Evolutionary conservation across 108 stramenopile genomes (phyloP), one percentile per base, ranked within the genome.

Genomic region (Poteriospumella lacustris): DNA sequence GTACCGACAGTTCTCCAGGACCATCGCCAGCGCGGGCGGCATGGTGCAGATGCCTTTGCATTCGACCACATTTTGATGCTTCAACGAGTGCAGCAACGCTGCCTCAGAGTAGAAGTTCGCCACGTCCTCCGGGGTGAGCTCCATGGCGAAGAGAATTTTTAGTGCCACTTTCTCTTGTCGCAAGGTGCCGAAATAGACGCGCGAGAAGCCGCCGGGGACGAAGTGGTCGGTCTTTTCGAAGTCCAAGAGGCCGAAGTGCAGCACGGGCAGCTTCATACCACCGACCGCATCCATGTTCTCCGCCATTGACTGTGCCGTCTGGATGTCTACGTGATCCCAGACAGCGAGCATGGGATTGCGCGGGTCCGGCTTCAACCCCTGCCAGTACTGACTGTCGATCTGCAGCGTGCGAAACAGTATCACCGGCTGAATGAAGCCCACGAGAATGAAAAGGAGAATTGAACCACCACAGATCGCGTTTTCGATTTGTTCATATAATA

Each of bases 141-240:
- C 80, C 75, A 81, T 77, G 43, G 72, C 58, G 47, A 81, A 81
- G 40, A 81, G 67, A 43, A 81, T 75, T 58, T 81, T 81, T 1
- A 76, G 41, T 2, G 80, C 80, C 5, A 81, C 76, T 28, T 76
- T 44, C 3, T 81, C 42, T 34, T 42, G 9, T 15, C 24, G 3
- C 26, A 42, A 19, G 36, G 12, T 3, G 9, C 70, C 70, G 36
- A 73, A 73, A 56, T 73, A 73, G 56, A 76, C 75, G n/a, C 58
- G 39, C 3, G 33, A 56, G 29, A 81, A 62, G 44, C 70, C 73
- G 1, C 80, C 75, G 42, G 80, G 44, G 2, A 81, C 58, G 31
- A 52, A 73, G 26, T 56, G n/a, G 3, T 29, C 9, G 41, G 5
- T 5, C 38, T 5, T 44, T 24, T 73, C 33, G 28, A 73, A 56